Evolutionary conservation across 2,329 filamentous ascomycete species (phyloP), one percentile per base, ranked within the genome.

Genomic region (Lizonia empirigonia): DNA sequence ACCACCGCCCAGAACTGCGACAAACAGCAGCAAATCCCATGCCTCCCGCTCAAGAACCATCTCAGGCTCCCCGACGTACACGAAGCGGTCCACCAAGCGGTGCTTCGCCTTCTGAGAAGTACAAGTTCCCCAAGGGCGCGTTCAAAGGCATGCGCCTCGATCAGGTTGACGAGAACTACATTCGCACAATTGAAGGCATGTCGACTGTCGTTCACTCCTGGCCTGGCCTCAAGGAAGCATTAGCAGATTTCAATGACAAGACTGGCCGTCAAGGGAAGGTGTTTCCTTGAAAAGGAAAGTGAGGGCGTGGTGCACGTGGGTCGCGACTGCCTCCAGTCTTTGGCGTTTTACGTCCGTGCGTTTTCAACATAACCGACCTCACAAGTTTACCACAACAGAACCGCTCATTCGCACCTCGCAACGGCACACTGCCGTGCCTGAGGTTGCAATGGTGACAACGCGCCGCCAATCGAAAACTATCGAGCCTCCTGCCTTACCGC

Each of bases 111-210:
- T 57, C 36, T 22, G 36, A 54, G 6, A 55, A 54, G 19, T 60
- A 41, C 36, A 53, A 23, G n/a, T 47, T 60, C 4, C 57, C 57
- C 1, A 46, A 50, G 7, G 57, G 62, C 39, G 8, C 39, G 29
- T 53, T 50, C 36, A 44, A 50, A 22, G 52, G 50, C 16, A 55
- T 56, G 33, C 53, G 47, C 22, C 50, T 63, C 2, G 47, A 55
- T 13, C 50, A 65, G 13, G 62, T 65, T 1, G 49, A 52, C 6
- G 57, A 63, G 35, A 55, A 59, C 18, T 65, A 65, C 16, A 38
- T 65, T 8, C 49, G 54, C 15, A 60, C 59, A 2, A 38, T 65
- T 8, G 59, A 64, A 37, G 53, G 56, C 38, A 64, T 61, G 55
- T 44, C 55, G 2, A 30, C 51, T 18, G 45, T 60, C 1, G 29